These are phyloP conservation scores for Acer saccharum DNA, from an alignment of 345 rosid species.

Conservation along the genomic window DNA sequence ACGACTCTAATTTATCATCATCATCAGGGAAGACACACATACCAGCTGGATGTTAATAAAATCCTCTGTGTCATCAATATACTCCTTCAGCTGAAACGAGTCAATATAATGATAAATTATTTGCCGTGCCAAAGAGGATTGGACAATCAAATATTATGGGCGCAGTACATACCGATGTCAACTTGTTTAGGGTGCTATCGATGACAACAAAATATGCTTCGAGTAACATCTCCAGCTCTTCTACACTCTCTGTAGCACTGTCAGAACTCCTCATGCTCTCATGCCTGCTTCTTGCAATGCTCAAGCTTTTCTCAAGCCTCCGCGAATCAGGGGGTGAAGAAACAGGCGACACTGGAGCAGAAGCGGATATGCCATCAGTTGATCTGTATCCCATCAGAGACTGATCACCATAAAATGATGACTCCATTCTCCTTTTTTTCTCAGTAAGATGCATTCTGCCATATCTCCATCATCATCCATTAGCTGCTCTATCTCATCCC, in stretches of 20 bases:
- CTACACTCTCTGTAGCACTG: constrained; percentile 71
- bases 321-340: constrained; percentile 83
- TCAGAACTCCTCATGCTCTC: constrained; percentile 89
- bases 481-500: constrained; percentile 99
- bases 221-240: constrained; percentile 97
- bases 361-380: constrained; percentile 72
- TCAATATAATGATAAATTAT: constrained; percentile 7
- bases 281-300: constrained; percentile 90
- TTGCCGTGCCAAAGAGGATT: neutral
- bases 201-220: constrained; percentile 98
- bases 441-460: constrained; percentile 99
- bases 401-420: constrained; percentile 78
- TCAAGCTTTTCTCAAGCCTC: constrained; percentile 83
- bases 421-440: constrained; percentile 87
- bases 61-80: constrained; percentile 96
- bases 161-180: constrained; percentile 75
- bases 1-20: neutral
- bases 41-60: constrained; percentile 98
- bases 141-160: neutral
- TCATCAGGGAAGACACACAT: constrained; percentile 15
- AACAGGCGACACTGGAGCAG: constrained; percentile 96
- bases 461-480: constrained; percentile 99
- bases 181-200: constrained; percentile 91
- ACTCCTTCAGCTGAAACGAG: constrained; percentile 85
- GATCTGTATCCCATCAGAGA: constrained; percentile 71